These are phyloP conservation scores for Beauveria sp. DNA, from an alignment of 2,329 filamentous ascomycete species.

Conservation along the genomic window DNA sequence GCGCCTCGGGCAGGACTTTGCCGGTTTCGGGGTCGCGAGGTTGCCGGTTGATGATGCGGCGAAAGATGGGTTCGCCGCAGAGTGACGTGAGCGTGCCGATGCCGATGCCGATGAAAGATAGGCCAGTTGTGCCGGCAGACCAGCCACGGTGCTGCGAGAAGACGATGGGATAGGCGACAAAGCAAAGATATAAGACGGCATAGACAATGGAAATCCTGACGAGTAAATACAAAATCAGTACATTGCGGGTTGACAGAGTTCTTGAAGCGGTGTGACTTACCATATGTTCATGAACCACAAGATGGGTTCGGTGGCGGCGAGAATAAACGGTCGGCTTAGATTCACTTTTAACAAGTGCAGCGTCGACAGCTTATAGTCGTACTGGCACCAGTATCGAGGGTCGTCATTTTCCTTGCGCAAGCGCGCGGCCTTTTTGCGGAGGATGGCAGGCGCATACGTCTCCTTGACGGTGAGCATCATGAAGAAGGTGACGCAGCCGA, in stretches of 20 bases:
- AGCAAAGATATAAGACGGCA: conserved; percentile 74
- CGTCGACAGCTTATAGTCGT: conserved; percentile 60
- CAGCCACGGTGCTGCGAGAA: conserved; percentile 67
- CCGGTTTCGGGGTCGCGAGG: conserved; percentile 64
- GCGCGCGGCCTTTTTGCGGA: conserved; percentile 54
- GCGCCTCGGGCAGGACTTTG: conserved; percentile 64
- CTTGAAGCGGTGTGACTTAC: conserved; percentile 28
- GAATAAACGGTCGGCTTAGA: conserved; percentile 63
- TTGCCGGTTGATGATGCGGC: conserved; percentile 67
- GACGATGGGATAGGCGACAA: conserved; percentile 79
- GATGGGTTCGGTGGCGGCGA: conserved; percentile 72
- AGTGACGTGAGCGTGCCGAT: conserved; percentile 52
- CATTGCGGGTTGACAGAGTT: not conserved
- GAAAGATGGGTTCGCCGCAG: conserved; percentile 57
- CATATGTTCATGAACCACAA: conserved; percentile 54
- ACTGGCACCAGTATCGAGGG: conserved; percentile 63
- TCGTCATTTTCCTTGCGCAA: conserved; percentile 59
- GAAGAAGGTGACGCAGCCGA: conserved; percentile 50
- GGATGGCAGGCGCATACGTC: conserved; percentile 64
- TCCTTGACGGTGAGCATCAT: conserved; percentile 54
- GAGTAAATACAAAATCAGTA: not conserved
- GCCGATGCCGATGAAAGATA: conserved; percentile 64
- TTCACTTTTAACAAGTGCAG: conserved; percentile 60
- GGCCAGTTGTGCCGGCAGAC: conserved; percentile 61
- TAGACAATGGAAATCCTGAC: conserved; percentile 68